A percentile compares a stretch with the other conserved stretches of the same genome.
Evolutionary conservation across 1,139 yeast genomes (phyloP).

Genomic region (Pichia sp.): DNA sequence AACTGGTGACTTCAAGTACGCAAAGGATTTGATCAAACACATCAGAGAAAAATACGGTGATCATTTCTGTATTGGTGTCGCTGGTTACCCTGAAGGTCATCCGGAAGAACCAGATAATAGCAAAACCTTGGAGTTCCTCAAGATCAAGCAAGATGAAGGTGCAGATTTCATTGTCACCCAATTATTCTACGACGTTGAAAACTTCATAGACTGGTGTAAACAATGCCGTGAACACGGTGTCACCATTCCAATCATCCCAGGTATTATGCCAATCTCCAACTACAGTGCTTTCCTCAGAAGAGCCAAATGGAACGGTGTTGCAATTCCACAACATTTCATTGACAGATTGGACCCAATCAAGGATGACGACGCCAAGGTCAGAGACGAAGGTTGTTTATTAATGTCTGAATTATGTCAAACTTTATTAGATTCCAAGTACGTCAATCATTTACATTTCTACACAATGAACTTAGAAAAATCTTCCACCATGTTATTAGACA

Average conservation of each 20-base stretch:
- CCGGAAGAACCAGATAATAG: conserved; percentile 75
- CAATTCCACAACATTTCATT: conserved; percentile 72
- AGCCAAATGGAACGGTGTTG: conserved; percentile 90
- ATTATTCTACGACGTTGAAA: conserved; percentile 76
- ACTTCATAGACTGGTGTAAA: conserved; percentile 79
- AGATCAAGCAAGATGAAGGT: conserved; percentile 90
- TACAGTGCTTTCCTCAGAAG: conserved; percentile 90
- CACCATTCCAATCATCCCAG: conserved; percentile 88
- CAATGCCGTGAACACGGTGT: conserved; percentile 74
- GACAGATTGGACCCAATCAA: conserved; percentile 76
- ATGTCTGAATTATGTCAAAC: conserved; percentile 81
- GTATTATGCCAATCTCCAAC: conserved; percentile 97
- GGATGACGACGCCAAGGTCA: conserved; percentile 86
- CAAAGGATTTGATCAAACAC: conserved; percentile 80
- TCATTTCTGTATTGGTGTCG: conserved; percentile 55
- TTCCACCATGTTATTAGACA: conserved; percentile 83
- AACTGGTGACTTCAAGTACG: conserved; percentile 73
- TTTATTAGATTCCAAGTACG: conserved; percentile 66
- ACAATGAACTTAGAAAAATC: conserved; percentile 96
- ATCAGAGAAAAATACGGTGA: conserved; percentile 60
- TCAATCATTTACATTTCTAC: conserved; percentile 89
- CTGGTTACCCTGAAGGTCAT: conserved; percentile 69
- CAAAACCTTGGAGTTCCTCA: conserved; percentile 60
- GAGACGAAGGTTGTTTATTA: conserved; percentile 82
- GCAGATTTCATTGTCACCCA: conserved; percentile 93